Conservation (phyloP, 768 basidiomycete genomes). For the Suillus spraguei region DNA sequence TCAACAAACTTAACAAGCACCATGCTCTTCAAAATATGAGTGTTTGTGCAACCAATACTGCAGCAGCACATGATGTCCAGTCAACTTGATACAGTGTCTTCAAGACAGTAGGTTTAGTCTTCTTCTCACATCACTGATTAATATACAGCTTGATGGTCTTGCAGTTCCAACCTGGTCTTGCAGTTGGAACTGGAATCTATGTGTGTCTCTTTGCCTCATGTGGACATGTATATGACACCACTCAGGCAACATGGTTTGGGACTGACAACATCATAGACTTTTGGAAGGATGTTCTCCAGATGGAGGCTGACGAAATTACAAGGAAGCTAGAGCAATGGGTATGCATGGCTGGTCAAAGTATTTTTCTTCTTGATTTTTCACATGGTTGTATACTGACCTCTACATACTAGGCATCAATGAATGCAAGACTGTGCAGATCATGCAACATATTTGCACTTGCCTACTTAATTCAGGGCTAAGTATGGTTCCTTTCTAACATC, state of each 20-base stretch:
- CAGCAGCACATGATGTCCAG: conserved; percentile 10
- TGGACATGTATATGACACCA: conserved; percentile 9
- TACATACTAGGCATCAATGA: neutral
- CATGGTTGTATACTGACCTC: neutral
- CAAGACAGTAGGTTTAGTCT: conserved; percentile 1
- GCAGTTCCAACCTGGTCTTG: no score
- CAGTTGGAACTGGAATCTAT: conserved; percentile 4
- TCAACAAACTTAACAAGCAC: neutral
- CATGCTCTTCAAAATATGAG: neutral
- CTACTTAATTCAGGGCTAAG: neutral
- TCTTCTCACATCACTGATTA: no score
- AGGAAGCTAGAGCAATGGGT: conserved; percentile 11
- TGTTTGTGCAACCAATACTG: conserved; percentile 8
- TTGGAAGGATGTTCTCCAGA: conserved; percentile 13
- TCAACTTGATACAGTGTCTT: neutral
- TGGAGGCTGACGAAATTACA: conserved; percentile 3
- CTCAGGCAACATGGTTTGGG: conserved; percentile 6
- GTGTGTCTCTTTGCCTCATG: neutral
- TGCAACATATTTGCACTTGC: neutral
- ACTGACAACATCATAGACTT: conserved; percentile 14
- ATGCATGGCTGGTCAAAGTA: conserved; percentile 12
- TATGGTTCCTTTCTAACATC: neutral
- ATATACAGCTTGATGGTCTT: conserved; percentile 13
- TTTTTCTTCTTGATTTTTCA: neutral
- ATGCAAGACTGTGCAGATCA: neutral